Base-by-base conservation (phyloP, 768 basidiomycete genomes). In the Mycena epipterygia region DNA sequence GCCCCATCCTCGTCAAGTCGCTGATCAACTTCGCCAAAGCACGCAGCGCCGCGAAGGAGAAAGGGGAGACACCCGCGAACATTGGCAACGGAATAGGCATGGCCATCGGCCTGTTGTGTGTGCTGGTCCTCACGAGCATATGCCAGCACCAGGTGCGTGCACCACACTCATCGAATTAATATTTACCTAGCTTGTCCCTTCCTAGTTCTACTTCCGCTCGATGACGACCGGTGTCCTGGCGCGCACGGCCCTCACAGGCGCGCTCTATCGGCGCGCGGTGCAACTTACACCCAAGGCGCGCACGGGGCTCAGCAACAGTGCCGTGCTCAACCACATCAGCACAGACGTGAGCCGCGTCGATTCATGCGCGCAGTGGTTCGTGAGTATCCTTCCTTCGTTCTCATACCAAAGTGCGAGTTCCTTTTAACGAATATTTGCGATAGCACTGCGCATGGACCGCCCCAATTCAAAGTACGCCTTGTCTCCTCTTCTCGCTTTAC, bases 331-430 rank as follows among this genome's bases (percentile, higher is more conserved):
- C 70, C 89, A 89, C 74, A 86, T 91, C 39, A 87, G 86, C 19
- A 90, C 90, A 5, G 92, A 94, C 81, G 89, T 92, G 37, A 88
- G 87, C 72, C 82, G 89, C 44, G 82, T 90, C 46, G 89, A 90
- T 71, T 82, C 85, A 13, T 87, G 88, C 72, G 89, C 90, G 4
- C 91, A 92, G 80, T 93, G 91, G 91, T 91, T 92, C 88, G n/a
- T n/a, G n/a, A n/a, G n/a, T n/a, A n/a, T n/a, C n/a, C n/a, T n/a
- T n/a, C n/a, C n/a, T n/a, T n/a, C n/a, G n/a, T n/a, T n/a, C n/a
- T n/a, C n/a, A n/a, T n/a, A n/a, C n/a, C n/a, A n/a, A n/a, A n/a
- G n/a, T n/a, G n/a, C n/a, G n/a, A n/a, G n/a, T n/a, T n/a, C n/a
- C n/a, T n/a, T n/a, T n/a, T n/a, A n/a, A n/a, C n/a, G n/a, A n/a